Conservation (phyloP, 2,329 filamentous ascomycete species). For the Hortaea sp. region DNA sequence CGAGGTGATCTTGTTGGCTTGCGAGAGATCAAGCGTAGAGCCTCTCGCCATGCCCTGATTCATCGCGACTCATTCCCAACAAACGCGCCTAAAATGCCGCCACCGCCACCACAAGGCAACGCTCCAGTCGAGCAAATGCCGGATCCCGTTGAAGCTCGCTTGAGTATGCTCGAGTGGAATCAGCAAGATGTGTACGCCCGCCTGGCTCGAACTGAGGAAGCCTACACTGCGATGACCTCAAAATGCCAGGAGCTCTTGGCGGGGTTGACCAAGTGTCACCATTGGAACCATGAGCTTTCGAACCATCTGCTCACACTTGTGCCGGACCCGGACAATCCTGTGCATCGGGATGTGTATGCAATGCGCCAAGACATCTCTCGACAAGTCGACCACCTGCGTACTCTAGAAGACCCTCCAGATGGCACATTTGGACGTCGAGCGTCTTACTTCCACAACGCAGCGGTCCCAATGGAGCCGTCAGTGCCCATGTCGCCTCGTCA, state of each 20-base stretch:
- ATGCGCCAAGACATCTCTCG: constrained; percentile 56
- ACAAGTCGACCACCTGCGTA: constrained; percentile 49
- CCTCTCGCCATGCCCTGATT: constrained; percentile 84
- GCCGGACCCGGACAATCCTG: constrained; percentile 62
- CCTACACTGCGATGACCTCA: constrained; percentile 64
- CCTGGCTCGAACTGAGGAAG: constrained; percentile 74
- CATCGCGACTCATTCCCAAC: constrained; percentile 77
- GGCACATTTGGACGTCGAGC: constrained; percentile 28
- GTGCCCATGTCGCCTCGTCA: constrained; percentile 76
- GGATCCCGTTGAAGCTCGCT: constrained; percentile 66
- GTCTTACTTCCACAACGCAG: constrained; percentile 30
- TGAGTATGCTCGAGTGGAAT: constrained; percentile 68
- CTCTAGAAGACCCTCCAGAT: constrained; percentile 54
- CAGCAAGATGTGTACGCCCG: constrained; percentile 70
- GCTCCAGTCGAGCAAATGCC: constrained; percentile 51
- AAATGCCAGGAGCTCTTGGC: constrained; percentile 78
- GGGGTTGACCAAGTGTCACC: constrained; percentile 60
- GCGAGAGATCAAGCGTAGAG: constrained; percentile 88
- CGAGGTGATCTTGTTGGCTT: constrained; percentile 83
- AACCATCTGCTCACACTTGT: constrained; percentile 63
- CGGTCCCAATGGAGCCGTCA: constrained; percentile 14
- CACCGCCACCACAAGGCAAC: constrained; percentile 65
- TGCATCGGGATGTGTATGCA: constrained; percentile 61
- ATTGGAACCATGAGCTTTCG: constrained; percentile 80
- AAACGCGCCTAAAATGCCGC: constrained; percentile 54